Evolutionary conservation across 768 basidiomycete genomes (phyloP), one percentile per base, ranked within the genome.

Genomic region (Agaricus blazei): DNA sequence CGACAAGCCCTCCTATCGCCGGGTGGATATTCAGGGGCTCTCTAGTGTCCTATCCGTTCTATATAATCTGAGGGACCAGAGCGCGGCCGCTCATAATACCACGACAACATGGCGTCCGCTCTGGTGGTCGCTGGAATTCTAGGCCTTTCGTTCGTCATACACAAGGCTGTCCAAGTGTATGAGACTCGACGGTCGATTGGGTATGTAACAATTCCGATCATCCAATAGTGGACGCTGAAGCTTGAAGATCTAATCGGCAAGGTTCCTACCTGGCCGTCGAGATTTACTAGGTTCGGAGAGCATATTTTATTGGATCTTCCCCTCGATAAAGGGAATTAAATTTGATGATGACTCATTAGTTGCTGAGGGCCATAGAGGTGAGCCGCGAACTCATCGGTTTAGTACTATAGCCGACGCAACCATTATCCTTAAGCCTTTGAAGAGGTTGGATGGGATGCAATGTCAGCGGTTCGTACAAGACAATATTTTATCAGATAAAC

Each of bases 381-480:
- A 11, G 48, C 19, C 19, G 19, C 19, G 15, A 28, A 4, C 31
- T 26, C 1, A 47, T 26, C 4, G 1, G 15, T n/a, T 47, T 14
- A 29, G 46, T 47, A 3, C 14, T 26, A 37, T 37, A 11, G 11
- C 5, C 34, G 11, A 19, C 19, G 19, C 19, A 19, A 19, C 19
- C 19, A 19, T 8, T 9, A n/a, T 11, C 43, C 31, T 43, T 8
- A n/a, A 61, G 60, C 41, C 27, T 59, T 51, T 26, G 55, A 66
- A 45, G 40, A 60, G 26, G 64, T 59, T 51, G 75, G 75, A 34
- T 68, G 67, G 58, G 74, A 75, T 54, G 67, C 73, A 36, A 56
- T 65, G 59, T 70, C 73, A 23, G 47, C 61, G 14, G 73, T 75
- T 43, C 58, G 67, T 54, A 12, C 19, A 44, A 31, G 19, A 19